Evolutionary conservation across 2,329 filamentous ascomycete genomes (phyloP).

Genomic region (Huntiella moniliformis): DNA sequence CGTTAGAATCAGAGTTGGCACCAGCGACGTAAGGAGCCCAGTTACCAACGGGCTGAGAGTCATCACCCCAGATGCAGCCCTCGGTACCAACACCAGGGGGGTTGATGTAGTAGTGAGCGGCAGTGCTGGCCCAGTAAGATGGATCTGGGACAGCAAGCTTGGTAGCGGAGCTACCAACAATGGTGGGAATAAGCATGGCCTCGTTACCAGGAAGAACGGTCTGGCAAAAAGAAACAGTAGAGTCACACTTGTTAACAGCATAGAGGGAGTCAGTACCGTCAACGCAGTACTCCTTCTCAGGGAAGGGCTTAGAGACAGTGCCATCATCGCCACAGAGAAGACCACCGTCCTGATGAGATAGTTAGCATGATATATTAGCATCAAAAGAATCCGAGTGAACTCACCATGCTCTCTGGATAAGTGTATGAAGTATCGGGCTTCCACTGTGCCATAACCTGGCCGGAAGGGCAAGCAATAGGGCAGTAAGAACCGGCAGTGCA

Average conservation of each 20-base stretch:
- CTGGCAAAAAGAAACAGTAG: constrained; percentile 53
- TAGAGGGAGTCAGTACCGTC: constrained; percentile 46
- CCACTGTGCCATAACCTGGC: constrained; percentile 65
- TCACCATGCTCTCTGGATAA: constrained; percentile 55
- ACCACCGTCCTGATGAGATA: constrained; percentile 42
- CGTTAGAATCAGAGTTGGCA: constrained; percentile 46
- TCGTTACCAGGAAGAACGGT: constrained; percentile 64
- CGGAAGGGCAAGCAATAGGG: constrained; percentile 57
- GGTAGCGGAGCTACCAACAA: constrained; percentile 32
- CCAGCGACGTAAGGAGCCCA: constrained; percentile 63
- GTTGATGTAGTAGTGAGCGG: constrained; percentile 70
- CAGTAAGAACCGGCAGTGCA: constrained; percentile 53
- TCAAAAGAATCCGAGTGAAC: constrained; percentile 16
- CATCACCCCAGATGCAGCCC: constrained; percentile 55
- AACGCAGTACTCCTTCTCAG: constrained; percentile 48
- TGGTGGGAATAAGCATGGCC: constrained; percentile 66
- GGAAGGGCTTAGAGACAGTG: constrained; percentile 49
- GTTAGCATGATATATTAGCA: constrained; percentile 4
- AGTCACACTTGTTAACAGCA: constrained; percentile 46
- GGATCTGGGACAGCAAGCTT: constrained; percentile 48
- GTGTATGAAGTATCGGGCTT: constrained; percentile 49
- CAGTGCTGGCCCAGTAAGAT: constrained; percentile 52
- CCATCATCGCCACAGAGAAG: constrained; percentile 52
- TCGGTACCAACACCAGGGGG: constrained; percentile 45
- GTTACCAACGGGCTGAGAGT: constrained; percentile 46